phyloP scores from a whole-genome alignment of 2,329 filamentous ascomycete species.

The Aquanectria penicillioides region DNA sequence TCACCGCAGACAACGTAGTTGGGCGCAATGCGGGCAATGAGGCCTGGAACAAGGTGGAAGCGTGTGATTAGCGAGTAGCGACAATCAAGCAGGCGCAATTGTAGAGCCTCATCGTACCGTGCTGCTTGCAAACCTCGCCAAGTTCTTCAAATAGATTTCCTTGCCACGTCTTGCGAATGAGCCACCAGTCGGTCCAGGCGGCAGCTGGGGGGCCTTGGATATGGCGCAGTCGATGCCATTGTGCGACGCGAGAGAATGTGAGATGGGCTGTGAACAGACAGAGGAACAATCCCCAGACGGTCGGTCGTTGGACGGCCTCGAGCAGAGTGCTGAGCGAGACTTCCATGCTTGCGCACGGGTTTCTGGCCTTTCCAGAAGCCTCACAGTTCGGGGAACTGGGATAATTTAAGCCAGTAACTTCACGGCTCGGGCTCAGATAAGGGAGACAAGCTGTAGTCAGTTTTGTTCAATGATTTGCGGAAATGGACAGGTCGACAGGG shows the following conservation, averaged over 20 bases:
- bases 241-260: background rate
- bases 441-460: too few relatives aligned
- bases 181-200: constrained; percentile 18
- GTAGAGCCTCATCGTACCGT: background rate
- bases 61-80: background rate
- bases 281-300: too few relatives aligned
- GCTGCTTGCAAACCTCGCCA: constrained; percentile 9
- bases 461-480: too few relatives aligned
- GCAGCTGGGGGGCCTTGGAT: constrained; percentile 8
- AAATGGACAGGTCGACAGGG: too few relatives aligned
- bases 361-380: too few relatives aligned
- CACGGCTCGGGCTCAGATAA: too few relatives aligned
- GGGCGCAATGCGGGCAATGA: constrained; percentile 11
- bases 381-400: too few relatives aligned
- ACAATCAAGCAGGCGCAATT: background rate
- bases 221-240: constrained; percentile 10
- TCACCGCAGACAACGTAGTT: constrained; percentile 15
- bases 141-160: background rate
- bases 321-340: too few relatives aligned
- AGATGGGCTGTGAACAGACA: too few relatives aligned
- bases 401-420: too few relatives aligned
- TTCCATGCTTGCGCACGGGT: too few relatives aligned
- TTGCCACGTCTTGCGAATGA: constrained; percentile 7
- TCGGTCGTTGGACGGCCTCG: too few relatives aligned
- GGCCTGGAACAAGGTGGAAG: background rate